Base-by-base conservation (phyloP, 371 early-diverging fungal genomes). In the Nosema muscidifuracis region DNA sequence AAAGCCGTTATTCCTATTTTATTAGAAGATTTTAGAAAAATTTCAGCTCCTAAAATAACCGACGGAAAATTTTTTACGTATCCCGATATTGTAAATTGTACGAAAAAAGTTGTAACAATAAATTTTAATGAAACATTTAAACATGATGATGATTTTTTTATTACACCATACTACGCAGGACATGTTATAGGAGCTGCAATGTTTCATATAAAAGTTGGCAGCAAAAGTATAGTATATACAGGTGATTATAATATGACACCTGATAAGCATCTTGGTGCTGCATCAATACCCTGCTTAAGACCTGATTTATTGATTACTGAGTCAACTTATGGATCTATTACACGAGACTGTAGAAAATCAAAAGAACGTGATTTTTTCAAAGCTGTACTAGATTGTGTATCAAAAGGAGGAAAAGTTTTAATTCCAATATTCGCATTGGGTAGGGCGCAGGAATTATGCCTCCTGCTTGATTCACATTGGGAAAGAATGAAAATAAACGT, bases 181-280 rank as follows among this genome's bases (percentile, higher is more conserved):
- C 95, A 95, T 77, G 95, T 95, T 10, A 85, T 95, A n/a, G 95
- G 95, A 1, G 95, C 95, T 0, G 94, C 91, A 31, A 95, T 95
- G 94, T 90, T 93, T 73, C 88, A 92, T 75, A 86, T 91, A 10
- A 84, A 87, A 2, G 73, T 75, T 18, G 78, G 76, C 24, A 90
- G 2, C 82, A 86, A 56, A 65, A 71, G 68, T 0, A 85, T 91
- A 0, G 90, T 95, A 2, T 95, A 95, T 79, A 95, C 95, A 2
- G 95, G 95, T 28, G 95, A 95, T 81, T 95, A 91, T 85, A 94
- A 93, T 78, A 94, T 92, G 90, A 91, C 92, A 1, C 91, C 94
- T 0, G 95, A 94, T 84, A 86, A 91, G 43, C 95, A 94, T 78
- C 81, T 95, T 26, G 93, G 92, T 9, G 85, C 89, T 9, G 95